Evolutionary conservation across 2,329 filamentous ascomycete genomes (phyloP), one percentile per base, ranked within the genome.

Genomic region (Stagonosporopsis cucurbitacearum): DNA sequence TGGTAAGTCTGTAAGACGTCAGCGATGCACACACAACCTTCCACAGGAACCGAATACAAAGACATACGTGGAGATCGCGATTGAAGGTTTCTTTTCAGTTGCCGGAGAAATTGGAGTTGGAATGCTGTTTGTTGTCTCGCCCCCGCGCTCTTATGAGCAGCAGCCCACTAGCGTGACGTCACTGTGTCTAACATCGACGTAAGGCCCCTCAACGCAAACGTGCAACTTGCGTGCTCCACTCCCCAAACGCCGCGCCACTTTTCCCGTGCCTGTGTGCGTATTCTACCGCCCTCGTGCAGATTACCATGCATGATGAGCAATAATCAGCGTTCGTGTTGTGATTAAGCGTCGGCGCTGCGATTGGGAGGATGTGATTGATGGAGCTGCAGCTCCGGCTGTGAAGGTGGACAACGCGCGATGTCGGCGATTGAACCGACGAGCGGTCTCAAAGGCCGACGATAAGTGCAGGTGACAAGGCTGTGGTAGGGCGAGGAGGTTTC

Each of bases 91-190:
- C 7, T 37, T 44, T 17, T 33, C 30, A n/a, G 12, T 40, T 6
- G 13, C 1, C 2, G 4, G 33, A 45, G 36, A 23, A n/a, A 41
- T 40, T 50, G 46, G 8, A 28, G 36, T 41, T 50, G 22, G 19
- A 28, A 40, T 46, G 22, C 12, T 55, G 52, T 45, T 39, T 49
- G 20, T 39, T 22, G 20, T 13, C 23, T 22, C 33, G 50, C 47
- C 51, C 48, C 47, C 50, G 48, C 53, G 49, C 26, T 47, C 49
- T 57, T 59, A 57, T 59, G 48, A 51, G 26, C 50, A 51, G 26
- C 50, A 42, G 33, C 41, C 46, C 46, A 39, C 46, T 37, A 41
- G 45, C 23, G 33, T 55, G 52, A 55, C 52, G 52, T 55, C 52
- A 55, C 33, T 2, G 41, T 33, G 32, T 36, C n/a, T 50, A 45